Base-by-base conservation (phyloP, 2,329 filamentous ascomycete genomes). In the Blastomyces silverae region DNA sequence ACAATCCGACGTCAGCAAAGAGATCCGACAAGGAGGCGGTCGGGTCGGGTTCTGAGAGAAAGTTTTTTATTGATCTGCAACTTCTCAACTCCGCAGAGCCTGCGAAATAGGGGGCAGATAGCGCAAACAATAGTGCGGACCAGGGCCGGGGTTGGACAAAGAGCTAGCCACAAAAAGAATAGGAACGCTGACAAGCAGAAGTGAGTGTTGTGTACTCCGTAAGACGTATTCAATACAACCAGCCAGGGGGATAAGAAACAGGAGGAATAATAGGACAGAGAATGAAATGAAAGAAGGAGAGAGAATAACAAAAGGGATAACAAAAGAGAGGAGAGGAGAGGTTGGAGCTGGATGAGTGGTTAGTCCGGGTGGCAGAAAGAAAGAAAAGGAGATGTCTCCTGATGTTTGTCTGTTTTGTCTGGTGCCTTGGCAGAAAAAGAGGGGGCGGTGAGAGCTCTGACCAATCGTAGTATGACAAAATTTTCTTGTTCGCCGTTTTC, bases 21-120 rank as follows among this genome's bases (percentile, higher is more conserved):
- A 42, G 15, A 11, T 22, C 15, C 3, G 46, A 20, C 46, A 42
- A 42, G 8, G 17, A 42, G 55, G 34, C 39, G 55, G 34, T 58
- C 34, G 7, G 55, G 34, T 58, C 34, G 7, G 55, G 25, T 7
- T 22, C 55, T 42, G n/a, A 42, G 2, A 22, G 15, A 39, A 39
- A 34, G 3, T 34, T 37, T 42, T 58, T n/a, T 22, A n/a, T 15
- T 6, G 55, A 42, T 58, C 55, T 25, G 37, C 55, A 58, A 34
- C 34, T 58, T 34, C 15, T 56, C 53, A 13, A 44, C 42, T 44
- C 42, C 15, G 52, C 22, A n/a, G 55, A 17, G 31, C 13, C 13
- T 8, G 7, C 22, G 22, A 58, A 58, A 61, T 61, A 31, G 46
- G 44, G 57, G 58, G 58, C 22, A 22, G 42, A 61, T 50, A 61